Evolutionary conservation across 208 protist genomes (phyloP), one percentile per base, ranked within the genome.

Genomic region (Trypanosoma cruzi): DNA sequence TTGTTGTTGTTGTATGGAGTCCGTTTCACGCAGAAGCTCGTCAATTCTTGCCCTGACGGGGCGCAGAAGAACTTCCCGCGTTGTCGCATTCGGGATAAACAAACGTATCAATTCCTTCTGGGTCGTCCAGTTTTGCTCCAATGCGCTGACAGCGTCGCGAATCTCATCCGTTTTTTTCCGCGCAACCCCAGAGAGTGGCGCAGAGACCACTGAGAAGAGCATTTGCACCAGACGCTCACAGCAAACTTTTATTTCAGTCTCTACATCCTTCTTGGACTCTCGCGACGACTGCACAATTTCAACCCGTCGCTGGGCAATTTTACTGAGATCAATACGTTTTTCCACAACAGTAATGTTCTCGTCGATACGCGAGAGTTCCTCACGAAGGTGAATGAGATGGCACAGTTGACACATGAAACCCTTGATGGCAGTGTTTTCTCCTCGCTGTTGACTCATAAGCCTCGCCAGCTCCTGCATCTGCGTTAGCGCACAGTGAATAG

Each of bases 341-440:
- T 93, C 83, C 65, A 94, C 88, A 59, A 94, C 89, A 4, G 82
- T 87, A 49, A 94, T 94, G 68, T 89, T 93, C 28, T 81, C 83
- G 66, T 94, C 87, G 24, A 94, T 91, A 40, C 77, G 76, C 26
- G 85, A 79, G 22, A 96, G 72, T 71, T 90, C 84, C 64, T 81
- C 66, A 32, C 81, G 85, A 16, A 96, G 87, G 56, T 88, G 82
- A 34, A 92, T 74, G 46, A 96, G 67, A 69, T 96, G 91, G 6
- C 74, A 58, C 52, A 96, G 56, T 71, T 93, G 84, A 53, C 82
- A 91, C n/a, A 91, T 68, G 22, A 84, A 64, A 0, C 81, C 78
- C 63, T 82, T 88, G n/a, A 83, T 44, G 22, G 36, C 52, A 32
- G 18, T 48, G 40, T 65, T 18, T 34, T 73, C 66, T 14, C 42